phyloP scores from a whole-genome alignment of 1,139 yeast genomes.

The Candida buenavistaensis region DNA sequence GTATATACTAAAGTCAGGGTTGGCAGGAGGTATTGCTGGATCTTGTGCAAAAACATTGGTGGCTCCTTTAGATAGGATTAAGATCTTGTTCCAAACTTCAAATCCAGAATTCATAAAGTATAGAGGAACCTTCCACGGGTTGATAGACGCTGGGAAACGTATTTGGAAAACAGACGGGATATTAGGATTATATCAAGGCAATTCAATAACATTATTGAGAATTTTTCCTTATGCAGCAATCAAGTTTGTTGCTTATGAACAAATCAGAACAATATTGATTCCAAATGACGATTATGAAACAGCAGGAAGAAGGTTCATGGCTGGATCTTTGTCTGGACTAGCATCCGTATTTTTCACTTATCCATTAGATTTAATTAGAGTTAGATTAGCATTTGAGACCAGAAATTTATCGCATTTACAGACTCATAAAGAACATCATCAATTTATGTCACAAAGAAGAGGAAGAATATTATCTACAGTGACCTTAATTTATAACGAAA shows the following conservation, averaged over 20 bases:
- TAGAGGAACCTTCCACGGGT: constrained; percentile 78
- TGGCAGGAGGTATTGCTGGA: constrained; percentile 97
- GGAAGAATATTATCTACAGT: constrained; percentile 62
- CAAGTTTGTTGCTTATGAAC: constrained; percentile 97
- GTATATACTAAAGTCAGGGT: constrained; percentile 78
- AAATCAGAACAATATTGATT: constrained; percentile 74
- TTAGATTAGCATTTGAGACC: constrained; percentile 88
- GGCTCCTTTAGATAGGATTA: constrained; percentile 94
- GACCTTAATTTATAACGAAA: constrained; percentile 58
- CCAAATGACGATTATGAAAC: constrained; percentile 78
- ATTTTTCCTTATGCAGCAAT: constrained; percentile 97
- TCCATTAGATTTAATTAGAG: constrained; percentile 89
- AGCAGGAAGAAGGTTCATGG: constrained; percentile 71
- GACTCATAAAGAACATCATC: constrained; percentile 21
- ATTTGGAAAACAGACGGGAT: constrained; percentile 75
- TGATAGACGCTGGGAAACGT: constrained; percentile 66
- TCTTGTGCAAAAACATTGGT: constrained; percentile 91
- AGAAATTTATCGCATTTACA: constrained; percentile 33
- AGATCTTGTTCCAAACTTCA: constrained; percentile 90
- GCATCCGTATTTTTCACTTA: constrained; percentile 87
- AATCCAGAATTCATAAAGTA: constrained; percentile 84
- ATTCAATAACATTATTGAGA: constrained; percentile 84
- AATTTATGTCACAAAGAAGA: constrained; percentile 29
- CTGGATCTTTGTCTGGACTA: constrained; percentile 90
- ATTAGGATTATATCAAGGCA: constrained; percentile 89